Percentiles rank a stretch among this genome's conserved stretches.
phyloP scores from a whole-genome alignment of 345 rosid genomes.

The Excoecaria cochinchinensis region DNA sequence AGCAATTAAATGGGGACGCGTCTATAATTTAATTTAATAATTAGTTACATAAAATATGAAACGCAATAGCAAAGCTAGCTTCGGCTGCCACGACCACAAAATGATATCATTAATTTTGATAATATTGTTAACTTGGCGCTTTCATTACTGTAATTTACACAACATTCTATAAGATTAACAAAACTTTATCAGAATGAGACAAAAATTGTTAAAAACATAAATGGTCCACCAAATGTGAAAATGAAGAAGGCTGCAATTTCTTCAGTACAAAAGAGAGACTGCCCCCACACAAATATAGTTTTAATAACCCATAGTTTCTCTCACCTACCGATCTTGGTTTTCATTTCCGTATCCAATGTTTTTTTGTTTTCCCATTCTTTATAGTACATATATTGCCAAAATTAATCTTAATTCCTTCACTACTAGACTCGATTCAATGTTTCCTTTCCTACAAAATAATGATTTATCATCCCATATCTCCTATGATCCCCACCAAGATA shows the following conservation, averaged over 20 bases:
- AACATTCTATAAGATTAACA: not conserved
- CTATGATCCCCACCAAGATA: slow-evolving; percentile 17
- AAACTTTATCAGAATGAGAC: not conserved
- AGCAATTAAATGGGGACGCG: no score
- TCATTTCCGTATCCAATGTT: not conserved
- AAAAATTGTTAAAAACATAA: not conserved
- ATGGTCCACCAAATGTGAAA: slow-evolving; percentile 21
- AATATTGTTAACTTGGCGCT: not conserved
- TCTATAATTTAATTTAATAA: no score
- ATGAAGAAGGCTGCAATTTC: not conserved
- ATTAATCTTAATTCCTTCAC: not conserved
- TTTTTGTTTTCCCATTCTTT: not conserved
- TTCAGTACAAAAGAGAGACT: slow-evolving; percentile 4
- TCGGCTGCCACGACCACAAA: no score
- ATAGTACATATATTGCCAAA: not conserved
- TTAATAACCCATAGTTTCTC: slow-evolving; percentile 8
- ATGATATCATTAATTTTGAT: no score
- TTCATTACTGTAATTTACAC: not conserved
- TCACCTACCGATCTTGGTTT: not conserved
- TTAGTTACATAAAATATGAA: no score
- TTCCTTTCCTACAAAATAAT: slow-evolving; percentile 20
- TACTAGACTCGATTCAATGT: slow-evolving; percentile 9
- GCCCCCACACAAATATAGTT: not conserved
- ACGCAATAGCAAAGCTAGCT: no score
- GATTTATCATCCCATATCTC: slow-evolving; percentile 8